Percentiles rank a stretch among this genome's conserved stretches.
Conservation (phyloP, 2,329 filamentous ascomycete species). For the Aspergillus brunneoviolaceus region DNA sequence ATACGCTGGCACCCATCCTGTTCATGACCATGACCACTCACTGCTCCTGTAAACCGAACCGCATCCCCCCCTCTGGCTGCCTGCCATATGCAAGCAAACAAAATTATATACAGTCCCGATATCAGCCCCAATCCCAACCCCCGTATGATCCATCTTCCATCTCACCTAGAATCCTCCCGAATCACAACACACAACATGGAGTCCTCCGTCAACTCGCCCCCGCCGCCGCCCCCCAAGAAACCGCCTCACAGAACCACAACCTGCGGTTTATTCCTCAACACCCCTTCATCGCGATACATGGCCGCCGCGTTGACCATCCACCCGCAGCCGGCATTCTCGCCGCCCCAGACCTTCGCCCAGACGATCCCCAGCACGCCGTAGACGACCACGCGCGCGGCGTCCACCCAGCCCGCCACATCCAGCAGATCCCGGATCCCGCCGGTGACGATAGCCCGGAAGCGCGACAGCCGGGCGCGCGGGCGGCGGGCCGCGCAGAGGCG, state of each 20-base stretch:
- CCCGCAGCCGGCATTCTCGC: slow-evolving; percentile 47
- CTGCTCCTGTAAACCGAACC: too few species aligned
- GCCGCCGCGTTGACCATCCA: slow-evolving; percentile 61
- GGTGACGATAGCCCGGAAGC: slow-evolving; percentile 21
- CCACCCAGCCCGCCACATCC: slow-evolving; percentile 45
- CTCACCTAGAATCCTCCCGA: too few species aligned
- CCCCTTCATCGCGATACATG: slow-evolving; percentile 40
- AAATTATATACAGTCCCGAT: too few species aligned
- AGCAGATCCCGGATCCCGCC: slow-evolving; percentile 39
- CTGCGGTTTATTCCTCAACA: slow-evolving; percentile 38
- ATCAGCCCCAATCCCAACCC: too few species aligned
- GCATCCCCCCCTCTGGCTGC: too few species aligned
- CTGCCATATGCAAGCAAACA: too few species aligned
- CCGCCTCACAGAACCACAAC: slow-evolving; percentile 30
- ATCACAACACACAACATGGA: too few species aligned
- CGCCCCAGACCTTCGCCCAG: slow-evolving; percentile 61
- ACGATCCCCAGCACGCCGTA: slow-evolving; percentile 57
- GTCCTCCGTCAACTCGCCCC: not conserved
- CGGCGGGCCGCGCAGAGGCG: slow-evolving; percentile 51
- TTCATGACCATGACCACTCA: too few species aligned
- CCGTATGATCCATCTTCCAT: too few species aligned
- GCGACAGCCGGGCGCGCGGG: slow-evolving; percentile 23
- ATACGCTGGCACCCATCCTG: not conserved
- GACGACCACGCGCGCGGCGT: slow-evolving; percentile 51
- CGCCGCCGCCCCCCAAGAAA: not conserved